phyloP scores from a whole-genome alignment of 164 flowering plant genomes.

The Annona squamosa region DNA sequence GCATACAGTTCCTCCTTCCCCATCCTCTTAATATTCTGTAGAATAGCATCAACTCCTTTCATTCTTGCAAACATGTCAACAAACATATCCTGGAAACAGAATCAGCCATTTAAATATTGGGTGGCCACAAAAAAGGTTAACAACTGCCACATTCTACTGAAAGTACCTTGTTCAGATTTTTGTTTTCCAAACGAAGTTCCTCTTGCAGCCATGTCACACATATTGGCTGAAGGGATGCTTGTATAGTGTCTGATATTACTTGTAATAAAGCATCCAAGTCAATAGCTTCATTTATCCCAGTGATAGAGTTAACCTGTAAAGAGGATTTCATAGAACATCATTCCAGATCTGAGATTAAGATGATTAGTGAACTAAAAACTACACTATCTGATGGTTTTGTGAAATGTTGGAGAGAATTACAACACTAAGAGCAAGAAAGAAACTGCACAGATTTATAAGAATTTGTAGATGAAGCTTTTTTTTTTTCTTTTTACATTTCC shows the following conservation, averaged over 20 bases:
- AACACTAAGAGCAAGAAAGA: not conserved
- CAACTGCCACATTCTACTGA: not conserved
- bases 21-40: conserved; percentile 50
- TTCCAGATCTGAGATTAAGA: conserved; percentile 2
- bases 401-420: not conserved
- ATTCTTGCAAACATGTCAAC: conserved; percentile 39
- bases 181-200: conserved; percentile 37
- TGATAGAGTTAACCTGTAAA: conserved; percentile 55
- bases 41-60: conserved; percentile 40
- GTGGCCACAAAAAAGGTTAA: not conserved
- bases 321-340: conserved; percentile 7
- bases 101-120: conserved; percentile 7
- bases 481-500: not conserved
- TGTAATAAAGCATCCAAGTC: conserved; percentile 30
- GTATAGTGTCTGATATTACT: conserved; percentile 36
- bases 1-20: conserved; percentile 88
- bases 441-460: not conserved
- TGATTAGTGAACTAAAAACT: not conserved
- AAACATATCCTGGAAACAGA: conserved; percentile 37
- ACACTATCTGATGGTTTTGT: not conserved
- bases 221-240: conserved; percentile 34
- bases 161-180: conserved; percentile 39
- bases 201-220: conserved; percentile 66
- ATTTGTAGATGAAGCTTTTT: not conserved
- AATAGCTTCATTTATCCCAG: conserved; percentile 22